Base-by-base conservation (phyloP, 2,329 filamentous ascomycete species). In the Hypocrella siamensis region DNA sequence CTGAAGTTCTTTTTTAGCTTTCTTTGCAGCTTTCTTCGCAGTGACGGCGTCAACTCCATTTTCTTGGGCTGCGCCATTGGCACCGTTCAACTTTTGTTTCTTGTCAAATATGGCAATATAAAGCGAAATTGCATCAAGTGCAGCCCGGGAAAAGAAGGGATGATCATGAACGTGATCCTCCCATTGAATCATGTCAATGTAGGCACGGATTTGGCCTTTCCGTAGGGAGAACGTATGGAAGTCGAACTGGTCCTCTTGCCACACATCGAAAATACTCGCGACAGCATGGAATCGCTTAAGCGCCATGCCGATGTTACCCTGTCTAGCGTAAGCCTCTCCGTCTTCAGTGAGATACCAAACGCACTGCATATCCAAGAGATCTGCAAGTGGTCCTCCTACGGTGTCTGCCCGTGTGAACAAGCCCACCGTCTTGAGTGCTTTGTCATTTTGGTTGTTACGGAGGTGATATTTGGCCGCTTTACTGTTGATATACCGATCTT, bases 241-340 rank as follows among this genome's bases (percentile, higher is more conserved):
- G 53, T 98, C 90, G 46, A 96, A 94, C 49, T 98, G 90, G 46
- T 98, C 90, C 52, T 98, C 92, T 50, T 93, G 80, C 90, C 90
- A 98, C 15, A 84, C 75, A 42, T 96, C 88, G 47, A 98, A 98
- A 42, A 98, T 92, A 56, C 82, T 84, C 52, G 79, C 78, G 35
- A 98, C 72, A 16, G 82, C 67, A 41, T 86, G 82, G 56, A 94
- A 88, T 31, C 92, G 75, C 63, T 98, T 98, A 32, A 98, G 64
- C 0, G 92, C 88, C 36, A 94, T 67, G 4, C 79, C 84, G 29
- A 81, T 61, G 44, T 93, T 85, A 40, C 77, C 76, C 51, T 85
- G 79, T 31, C 90, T 77, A 35, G 81, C 65, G 52, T 86, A 85
- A 3, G 88, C 76, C 58, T 94, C 82, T 34, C 84, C 90, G 49